Percentiles rank a stretch among this genome's conserved stretches.
Evolutionary conservation across 805 yeast genomes (phyloP).

Genomic region (Candida namnaoensis): DNA sequence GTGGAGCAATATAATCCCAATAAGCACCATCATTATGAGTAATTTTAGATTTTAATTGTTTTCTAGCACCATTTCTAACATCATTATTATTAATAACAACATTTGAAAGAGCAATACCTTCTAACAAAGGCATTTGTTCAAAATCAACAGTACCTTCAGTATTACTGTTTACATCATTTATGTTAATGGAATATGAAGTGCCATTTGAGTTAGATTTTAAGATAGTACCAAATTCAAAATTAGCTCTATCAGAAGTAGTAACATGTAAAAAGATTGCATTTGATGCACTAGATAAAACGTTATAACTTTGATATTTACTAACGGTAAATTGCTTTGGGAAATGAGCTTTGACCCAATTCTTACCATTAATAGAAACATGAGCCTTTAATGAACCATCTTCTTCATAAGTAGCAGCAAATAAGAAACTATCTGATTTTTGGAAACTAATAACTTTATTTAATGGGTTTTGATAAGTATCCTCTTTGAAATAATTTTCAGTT

Average conservation of each 20-base stretch:
- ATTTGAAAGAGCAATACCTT: constrained; percentile 77
- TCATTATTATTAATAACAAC: constrained; percentile 49
- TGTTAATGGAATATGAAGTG: constrained; percentile 66
- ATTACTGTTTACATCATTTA: constrained; percentile 73
- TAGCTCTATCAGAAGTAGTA: constrained; percentile 45
- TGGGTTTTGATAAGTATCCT: constrained; percentile 26
- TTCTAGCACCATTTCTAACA: constrained; percentile 34
- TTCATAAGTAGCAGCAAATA: constrained; percentile 62
- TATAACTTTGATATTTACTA: constrained; percentile 61
- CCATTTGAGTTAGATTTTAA: constrained; percentile 90
- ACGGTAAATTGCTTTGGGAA: constrained; percentile 64
- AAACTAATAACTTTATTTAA: constrained; percentile 63
- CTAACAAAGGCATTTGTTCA: constrained; percentile 74
- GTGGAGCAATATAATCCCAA: constrained; percentile 71
- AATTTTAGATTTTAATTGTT: constrained; percentile 61
- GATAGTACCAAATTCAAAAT: constrained; percentile 64
- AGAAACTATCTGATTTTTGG: constrained; percentile 61
- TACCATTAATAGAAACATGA: constrained; percentile 75
- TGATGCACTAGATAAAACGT: constrained; percentile 66
- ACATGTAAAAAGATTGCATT: constrained; percentile 77
- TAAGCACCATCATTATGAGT: constrained; percentile 89
- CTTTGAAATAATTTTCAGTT: constrained; percentile 13
- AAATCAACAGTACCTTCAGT: constrained; percentile 74
- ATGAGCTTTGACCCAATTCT: constrained; percentile 63
- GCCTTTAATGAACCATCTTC: constrained; percentile 52